A percentile compares a stretch with the other conserved stretches of the same genome.
phyloP scores from a whole-genome alignment of 371 early-diverging fungal species.

The Mucor irregularis region DNA sequence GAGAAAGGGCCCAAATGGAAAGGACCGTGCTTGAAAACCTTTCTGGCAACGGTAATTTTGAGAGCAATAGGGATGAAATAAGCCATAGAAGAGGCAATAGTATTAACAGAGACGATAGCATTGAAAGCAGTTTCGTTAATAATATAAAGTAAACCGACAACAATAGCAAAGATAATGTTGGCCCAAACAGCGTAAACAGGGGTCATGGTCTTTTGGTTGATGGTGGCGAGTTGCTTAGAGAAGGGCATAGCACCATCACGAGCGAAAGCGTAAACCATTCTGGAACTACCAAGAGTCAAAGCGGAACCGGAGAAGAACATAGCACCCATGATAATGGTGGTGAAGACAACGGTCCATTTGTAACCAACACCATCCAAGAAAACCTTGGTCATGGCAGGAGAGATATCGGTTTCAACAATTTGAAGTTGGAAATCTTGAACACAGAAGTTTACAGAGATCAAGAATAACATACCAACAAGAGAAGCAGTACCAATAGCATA shows the following conservation, averaged over 20 bases:
- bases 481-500: conserved; percentile 48
- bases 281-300: conserved; percentile 55
- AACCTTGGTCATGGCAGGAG: conserved; percentile 50
- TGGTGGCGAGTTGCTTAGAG: conserved; percentile 49
- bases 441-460: conserved; percentile 44
- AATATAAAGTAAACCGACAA: conserved; percentile 45
- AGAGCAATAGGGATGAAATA: conserved; percentile 68
- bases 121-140: conserved; percentile 47
- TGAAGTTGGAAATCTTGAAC: conserved; percentile 43
- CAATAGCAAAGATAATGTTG: conserved; percentile 25
- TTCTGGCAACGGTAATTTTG: conserved; percentile 42
- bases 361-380: conserved; percentile 64
- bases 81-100: conserved; percentile 65
- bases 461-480: conserved; percentile 41
- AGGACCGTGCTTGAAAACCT: conserved; percentile 55
- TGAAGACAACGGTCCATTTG: conserved; percentile 49
- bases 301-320: conserved; percentile 59
- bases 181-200: conserved; percentile 37
- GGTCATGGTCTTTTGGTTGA: conserved; percentile 34
- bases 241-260: conserved; percentile 70
- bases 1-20: conserved; percentile 64
- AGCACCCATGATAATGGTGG: conserved; percentile 54
- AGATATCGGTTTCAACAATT: conserved; percentile 48
- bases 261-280: conserved; percentile 77
- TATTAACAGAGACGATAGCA: conserved; percentile 62